A percentile compares a stretch with the other conserved stretches of the same genome.
Evolutionary conservation across 768 basidiomycete species (phyloP).

Genomic region (Suillus weaverae): DNA sequence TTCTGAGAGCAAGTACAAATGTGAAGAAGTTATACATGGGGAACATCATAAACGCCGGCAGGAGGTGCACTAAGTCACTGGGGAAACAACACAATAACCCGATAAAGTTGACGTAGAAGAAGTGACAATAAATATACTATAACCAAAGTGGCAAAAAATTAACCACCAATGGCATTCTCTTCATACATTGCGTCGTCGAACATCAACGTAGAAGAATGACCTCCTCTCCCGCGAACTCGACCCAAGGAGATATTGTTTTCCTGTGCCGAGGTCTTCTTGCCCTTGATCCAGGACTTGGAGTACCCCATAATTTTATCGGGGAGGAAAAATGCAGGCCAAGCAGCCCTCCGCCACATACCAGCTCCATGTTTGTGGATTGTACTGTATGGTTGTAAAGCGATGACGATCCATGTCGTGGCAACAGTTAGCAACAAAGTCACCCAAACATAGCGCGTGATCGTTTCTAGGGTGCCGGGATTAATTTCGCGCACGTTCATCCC

Average conservation of each 20-base stretch:
- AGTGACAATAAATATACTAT: no score
- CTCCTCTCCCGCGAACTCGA: fast-evolving
- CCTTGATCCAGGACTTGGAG: not conserved
- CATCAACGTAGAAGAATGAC: not conserved
- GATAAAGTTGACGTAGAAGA: no score
- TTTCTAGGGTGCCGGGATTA: constrained; percentile 21
- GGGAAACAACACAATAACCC: no score
- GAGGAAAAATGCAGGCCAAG: constrained; percentile 22
- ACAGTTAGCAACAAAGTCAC: constrained; percentile 46
- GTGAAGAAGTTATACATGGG: not conserved
- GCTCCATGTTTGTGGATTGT: constrained; percentile 18
- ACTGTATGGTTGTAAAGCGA: constrained; percentile 42
- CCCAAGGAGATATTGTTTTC: no score
- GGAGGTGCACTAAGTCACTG: not conserved
- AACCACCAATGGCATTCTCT: not conserved
- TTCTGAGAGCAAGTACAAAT: not conserved
- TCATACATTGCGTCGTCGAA: not conserved
- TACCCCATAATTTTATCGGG: not conserved
- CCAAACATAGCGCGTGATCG: constrained; percentile 39
- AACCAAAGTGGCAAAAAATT: not conserved
- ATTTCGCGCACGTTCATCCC: constrained; percentile 33
- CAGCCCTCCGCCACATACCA: constrained; percentile 12
- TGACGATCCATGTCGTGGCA: constrained; percentile 50
- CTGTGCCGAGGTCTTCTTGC: not conserved
- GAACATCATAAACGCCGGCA: not conserved